These are phyloP conservation scores for Rhamnella rubrinervis DNA, from an alignment of 331 rosid genomes.

Conservation along the genomic window DNA sequence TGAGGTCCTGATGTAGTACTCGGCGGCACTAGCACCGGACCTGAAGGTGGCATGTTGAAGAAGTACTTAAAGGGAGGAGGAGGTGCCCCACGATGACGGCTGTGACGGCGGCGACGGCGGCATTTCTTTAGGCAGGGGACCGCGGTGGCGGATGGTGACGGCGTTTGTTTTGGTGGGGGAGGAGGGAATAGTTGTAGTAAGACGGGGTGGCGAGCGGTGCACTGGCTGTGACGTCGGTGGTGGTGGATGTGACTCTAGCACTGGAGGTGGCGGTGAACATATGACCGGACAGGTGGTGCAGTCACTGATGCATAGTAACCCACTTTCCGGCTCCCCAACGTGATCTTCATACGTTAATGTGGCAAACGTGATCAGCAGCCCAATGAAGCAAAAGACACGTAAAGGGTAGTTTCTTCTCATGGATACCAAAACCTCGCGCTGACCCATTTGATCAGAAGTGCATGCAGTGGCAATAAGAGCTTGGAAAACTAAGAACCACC, in stretches of 20 bases:
- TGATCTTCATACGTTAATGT: constrained; percentile 31
- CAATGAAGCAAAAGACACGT: constrained; percentile 33
- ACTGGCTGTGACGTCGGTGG: constrained; percentile 35
- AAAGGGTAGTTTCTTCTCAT: constrained; percentile 17
- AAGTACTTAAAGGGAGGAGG: constrained; percentile 54
- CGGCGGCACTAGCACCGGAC: constrained; percentile 20
- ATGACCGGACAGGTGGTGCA: constrained; percentile 75
- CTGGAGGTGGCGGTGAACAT: constrained; percentile 74
- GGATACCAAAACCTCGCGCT: background rate
- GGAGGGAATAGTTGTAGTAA: constrained; percentile 26
- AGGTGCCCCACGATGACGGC: constrained; percentile 31
- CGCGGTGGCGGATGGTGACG: constrained; percentile 23
- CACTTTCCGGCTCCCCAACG: constrained; percentile 33
- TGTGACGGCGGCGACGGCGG: constrained; percentile 33
- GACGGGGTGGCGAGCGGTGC: constrained; percentile 24
- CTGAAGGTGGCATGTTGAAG: constrained; percentile 48
- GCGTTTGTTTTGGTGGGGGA: constrained; percentile 2
- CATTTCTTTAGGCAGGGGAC: constrained; percentile 12
- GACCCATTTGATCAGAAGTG: too few relatives aligned
- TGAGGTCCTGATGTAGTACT: constrained; percentile 33
- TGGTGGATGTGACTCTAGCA: constrained; percentile 30
- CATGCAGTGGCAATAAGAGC: constrained; percentile 17
- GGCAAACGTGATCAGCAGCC: constrained; percentile 26
- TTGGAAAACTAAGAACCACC: constrained; percentile 7
- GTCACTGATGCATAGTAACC: constrained; percentile 63